A percentile compares a stretch with the other conserved stretches of the same genome.
Conservation (phyloP, 2,329 filamentous ascomycete genomes). For the Triangularia setosa region DNA sequence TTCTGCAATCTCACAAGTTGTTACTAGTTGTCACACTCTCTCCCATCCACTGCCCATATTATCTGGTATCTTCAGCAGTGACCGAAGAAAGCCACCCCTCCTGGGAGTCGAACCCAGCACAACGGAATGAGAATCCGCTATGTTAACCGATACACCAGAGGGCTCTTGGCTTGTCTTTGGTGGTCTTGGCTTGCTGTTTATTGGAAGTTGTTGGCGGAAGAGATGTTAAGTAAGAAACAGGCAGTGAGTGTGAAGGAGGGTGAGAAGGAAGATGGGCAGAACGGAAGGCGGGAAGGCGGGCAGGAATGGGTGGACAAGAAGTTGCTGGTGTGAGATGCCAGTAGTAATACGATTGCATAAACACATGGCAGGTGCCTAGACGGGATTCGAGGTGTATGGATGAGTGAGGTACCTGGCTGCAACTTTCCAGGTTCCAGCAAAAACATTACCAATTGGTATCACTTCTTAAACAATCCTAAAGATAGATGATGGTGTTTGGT, state of each 20-base stretch:
- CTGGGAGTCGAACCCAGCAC: slow-evolving; percentile 20
- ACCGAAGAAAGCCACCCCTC: slow-evolving; percentile 3
- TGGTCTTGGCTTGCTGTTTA: background rate
- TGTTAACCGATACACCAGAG: slow-evolving; percentile 23
- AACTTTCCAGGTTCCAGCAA: too few species aligned
- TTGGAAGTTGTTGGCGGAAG: background rate
- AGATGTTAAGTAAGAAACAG: background rate
- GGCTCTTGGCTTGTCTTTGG: background rate
- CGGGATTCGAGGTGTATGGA: too few species aligned
- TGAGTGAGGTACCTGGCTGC: too few species aligned
- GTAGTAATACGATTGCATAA: too few species aligned
- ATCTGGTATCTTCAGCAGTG: too few species aligned
- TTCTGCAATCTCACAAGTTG: too few species aligned
- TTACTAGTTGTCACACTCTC: too few species aligned
- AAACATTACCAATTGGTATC: too few species aligned
- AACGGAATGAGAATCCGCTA: slow-evolving; percentile 22
- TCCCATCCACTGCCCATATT: too few species aligned
- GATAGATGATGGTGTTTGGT: too few species aligned
- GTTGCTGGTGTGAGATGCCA: background rate
- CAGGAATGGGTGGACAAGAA: background rate
- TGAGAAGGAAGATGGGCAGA: background rate
- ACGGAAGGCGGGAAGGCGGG: background rate
- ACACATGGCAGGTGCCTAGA: too few species aligned
- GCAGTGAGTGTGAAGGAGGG: background rate
- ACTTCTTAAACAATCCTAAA: too few species aligned